phyloP scores from a whole-genome alignment of 805 yeast genomes.

The Candida montana region DNA sequence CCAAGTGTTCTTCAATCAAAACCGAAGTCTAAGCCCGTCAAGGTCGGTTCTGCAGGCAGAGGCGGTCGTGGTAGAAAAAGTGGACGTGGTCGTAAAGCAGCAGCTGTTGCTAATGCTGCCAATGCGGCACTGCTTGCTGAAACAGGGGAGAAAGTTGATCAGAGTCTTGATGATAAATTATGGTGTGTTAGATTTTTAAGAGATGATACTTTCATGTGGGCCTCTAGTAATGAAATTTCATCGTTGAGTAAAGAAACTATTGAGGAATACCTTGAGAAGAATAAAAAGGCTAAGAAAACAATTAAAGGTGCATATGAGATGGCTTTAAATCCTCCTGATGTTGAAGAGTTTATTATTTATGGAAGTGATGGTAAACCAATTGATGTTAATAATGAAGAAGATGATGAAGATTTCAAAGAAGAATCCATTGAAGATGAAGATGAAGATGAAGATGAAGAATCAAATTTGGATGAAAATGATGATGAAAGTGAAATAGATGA shows the following conservation, averaged over 20 bases:
- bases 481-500: constrained; percentile 13
- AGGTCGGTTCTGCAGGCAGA: constrained; percentile 6
- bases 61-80: constrained; percentile 9
- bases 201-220: constrained; percentile 73
- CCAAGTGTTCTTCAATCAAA: constrained; percentile 42
- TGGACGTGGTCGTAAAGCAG: not conserved
- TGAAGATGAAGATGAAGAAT: constrained; percentile 23
- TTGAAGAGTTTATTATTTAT: constrained; percentile 39
- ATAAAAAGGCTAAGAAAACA: constrained; percentile 37
- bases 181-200: constrained; percentile 64
- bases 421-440: constrained; percentile 26
- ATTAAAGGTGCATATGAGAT: constrained; percentile 48
- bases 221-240: constrained; percentile 45
- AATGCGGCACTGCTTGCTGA: not conserved
- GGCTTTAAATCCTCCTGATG: constrained; percentile 46
- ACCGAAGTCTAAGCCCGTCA: constrained; percentile 37
- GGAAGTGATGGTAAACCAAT: constrained; percentile 39
- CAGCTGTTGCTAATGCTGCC: not conserved
- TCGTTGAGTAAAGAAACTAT: constrained; percentile 39
- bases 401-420: constrained; percentile 27
- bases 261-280: constrained; percentile 29
- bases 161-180: constrained; percentile 12
- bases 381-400: constrained; percentile 27
- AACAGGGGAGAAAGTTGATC: not conserved
- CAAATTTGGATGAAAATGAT: constrained; percentile 22